Evolutionary conservation across 2,329 filamentous ascomycete genomes (phyloP).

Genomic region (Penicillium corylophilum): DNA sequence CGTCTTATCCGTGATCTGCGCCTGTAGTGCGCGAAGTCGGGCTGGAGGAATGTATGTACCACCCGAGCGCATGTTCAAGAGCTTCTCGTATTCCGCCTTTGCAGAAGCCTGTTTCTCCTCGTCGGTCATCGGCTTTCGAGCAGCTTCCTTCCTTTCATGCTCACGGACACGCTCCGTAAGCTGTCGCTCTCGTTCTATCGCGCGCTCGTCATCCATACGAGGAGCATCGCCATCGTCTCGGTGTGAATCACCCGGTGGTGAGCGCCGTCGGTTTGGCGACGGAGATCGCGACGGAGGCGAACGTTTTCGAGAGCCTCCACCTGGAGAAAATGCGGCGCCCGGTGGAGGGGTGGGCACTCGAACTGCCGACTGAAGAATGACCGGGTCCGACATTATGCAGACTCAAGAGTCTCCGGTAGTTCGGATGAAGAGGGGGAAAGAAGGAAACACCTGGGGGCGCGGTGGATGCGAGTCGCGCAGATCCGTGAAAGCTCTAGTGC

Average conservation of each 20-base stretch:
- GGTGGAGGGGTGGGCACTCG: constrained; percentile 59
- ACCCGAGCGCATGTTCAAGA: constrained; percentile 88
- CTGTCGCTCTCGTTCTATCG: constrained; percentile 51
- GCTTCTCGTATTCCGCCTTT: constrained; percentile 90
- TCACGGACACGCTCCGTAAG: constrained; percentile 55
- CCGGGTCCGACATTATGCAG: constrained; percentile 43
- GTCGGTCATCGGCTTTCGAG: constrained; percentile 60
- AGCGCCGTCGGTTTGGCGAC: constrained; percentile 52
- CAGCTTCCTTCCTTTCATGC: constrained; percentile 48
- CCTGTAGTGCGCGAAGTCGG: constrained; percentile 83
- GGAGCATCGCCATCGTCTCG: constrained; percentile 43
- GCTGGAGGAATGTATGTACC: constrained; percentile 96
- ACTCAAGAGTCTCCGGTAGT: constrained; percentile 11
- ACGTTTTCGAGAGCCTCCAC: constrained; percentile 55
- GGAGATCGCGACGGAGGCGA: constrained; percentile 56
- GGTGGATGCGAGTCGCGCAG: constrained; percentile 9
- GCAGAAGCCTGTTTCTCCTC: constrained; percentile 84
- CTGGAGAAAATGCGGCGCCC: constrained; percentile 45
- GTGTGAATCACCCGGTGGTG: constrained; percentile 40
- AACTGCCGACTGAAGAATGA: constrained; percentile 56
- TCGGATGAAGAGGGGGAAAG: not conserved
- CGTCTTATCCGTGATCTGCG: constrained; percentile 93
- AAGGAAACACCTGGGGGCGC: constrained; percentile 5
- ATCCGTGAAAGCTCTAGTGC: constrained; percentile 20
- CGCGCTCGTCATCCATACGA: constrained; percentile 51